Evolutionary conservation across 2,329 filamentous ascomycete species (phyloP), one percentile per base, ranked within the genome.

Genomic region (Aspergillus ibericus): DNA sequence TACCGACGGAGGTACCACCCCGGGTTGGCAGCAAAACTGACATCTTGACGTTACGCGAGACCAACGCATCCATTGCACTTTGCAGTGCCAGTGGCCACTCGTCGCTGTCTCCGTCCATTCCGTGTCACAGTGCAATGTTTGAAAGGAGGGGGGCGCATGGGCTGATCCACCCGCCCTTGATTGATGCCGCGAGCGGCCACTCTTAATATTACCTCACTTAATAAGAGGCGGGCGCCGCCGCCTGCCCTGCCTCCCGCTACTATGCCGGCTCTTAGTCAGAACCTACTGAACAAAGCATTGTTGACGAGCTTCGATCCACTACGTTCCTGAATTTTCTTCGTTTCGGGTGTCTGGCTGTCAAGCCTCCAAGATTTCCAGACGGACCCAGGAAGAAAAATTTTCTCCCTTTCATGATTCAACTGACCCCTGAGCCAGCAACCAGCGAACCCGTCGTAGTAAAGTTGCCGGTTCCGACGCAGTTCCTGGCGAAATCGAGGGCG

Each of bases 371-470:
- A 25, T 2, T 10, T 10, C 29, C 3, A 32, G 29, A 32, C 29
- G 9, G 9, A 16, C 4, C 25, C 13, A 27, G 36, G 22, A 53
- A 15, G 38, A 29, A 44, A 42, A 42, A 15, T 42, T 53, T 53
- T 25, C 25, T 29, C 6, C 29, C 48, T 36, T 22, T 8, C 16
- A 25, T 16, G 5, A 2, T 13, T 9, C 13, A 25, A 7, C 12
- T 16, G 15, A 32, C 48, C 44, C 44, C 44, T 48, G 44, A 48
- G 22, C 44, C 44, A 29, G 25, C 10, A 16, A 29, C 25, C 5
- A 47, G 27, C 47, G 9, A 32, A 32, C 10, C 25, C 32, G 51
- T 51, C 34, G 44, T 35, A 51, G 46, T 56, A 50, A 56, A 56
- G 54, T 51, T 56, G 44, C 47, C 47, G 47, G 20, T 32, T 51